phyloP scores from a whole-genome alignment of 1,284 basidiomycete genomes.

The Cerioporus squamosus region DNA sequence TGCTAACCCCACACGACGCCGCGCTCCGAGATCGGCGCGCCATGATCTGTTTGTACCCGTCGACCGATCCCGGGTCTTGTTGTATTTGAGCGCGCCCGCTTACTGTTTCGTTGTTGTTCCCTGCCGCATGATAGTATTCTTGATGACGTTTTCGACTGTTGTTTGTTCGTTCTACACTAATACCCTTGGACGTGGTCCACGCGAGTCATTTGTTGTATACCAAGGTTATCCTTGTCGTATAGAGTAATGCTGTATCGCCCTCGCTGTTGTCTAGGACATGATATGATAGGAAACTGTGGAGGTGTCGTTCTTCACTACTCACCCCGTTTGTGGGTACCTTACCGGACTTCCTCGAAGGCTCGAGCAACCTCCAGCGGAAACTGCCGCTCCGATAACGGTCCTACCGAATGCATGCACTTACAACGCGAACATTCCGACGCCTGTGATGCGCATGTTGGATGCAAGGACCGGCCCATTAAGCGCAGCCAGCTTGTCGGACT shows the following conservation, averaged over 20 bases:
- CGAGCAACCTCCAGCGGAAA: too few species aligned
- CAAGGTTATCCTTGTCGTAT: constrained; percentile 8
- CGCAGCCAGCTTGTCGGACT: neutral
- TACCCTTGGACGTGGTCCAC: constrained; percentile 1
- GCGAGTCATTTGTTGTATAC: neutral
- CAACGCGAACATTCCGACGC: too few species aligned
- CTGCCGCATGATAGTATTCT: neutral
- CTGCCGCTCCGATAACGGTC: too few species aligned
- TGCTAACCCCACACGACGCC: neutral
- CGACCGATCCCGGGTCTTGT: neutral
- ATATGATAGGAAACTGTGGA: too few species aligned
- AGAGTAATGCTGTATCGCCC: constrained; percentile 10
- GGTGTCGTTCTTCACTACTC: too few species aligned
- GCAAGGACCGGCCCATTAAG: neutral
- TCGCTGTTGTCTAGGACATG: neutral
- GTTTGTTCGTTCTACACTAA: constrained; percentile 15
- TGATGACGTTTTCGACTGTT: constrained; percentile 1
- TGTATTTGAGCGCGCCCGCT: constrained; percentile 1
- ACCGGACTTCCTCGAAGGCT: too few species aligned
- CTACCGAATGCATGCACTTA: too few species aligned
- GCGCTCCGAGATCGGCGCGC: constrained; percentile 3
- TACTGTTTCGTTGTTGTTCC: constrained; percentile 8
- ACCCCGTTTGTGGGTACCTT: neutral
- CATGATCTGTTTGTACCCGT: constrained; percentile 13
- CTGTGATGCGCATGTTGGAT: neutral